Evolutionary conservation across 345 rosid genomes (phyloP), one percentile per base, ranked within the genome.

Genomic region (Atalantia buxifolia): DNA sequence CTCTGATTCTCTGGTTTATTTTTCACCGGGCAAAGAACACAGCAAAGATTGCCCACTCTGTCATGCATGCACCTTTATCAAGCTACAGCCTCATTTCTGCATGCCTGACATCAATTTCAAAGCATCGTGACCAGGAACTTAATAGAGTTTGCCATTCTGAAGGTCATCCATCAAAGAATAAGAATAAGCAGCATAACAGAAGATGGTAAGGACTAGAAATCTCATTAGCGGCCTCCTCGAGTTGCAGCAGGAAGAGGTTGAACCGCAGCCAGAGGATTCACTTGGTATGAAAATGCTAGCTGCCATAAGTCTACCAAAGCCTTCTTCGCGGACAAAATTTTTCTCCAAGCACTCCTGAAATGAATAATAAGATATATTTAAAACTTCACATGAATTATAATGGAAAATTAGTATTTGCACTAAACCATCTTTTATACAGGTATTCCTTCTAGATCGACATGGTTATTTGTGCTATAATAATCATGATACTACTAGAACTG

Each of bases 281-380:
- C 93, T 74, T 96, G 98, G 85, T 90, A 92, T 27, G 99, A 92
- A 80, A 96, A 94, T 70, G 97, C 91, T 38, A 94, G 98, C 83
- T 83, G 88, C 98, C 98, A 96, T 69, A 94, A 85, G 78, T 96
- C 98, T 60, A 84, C 77, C 76, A 94, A 42, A 50, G 90, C 87
- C 76, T 90, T 92, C 85, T 85, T 92, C 31, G 84, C 28, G 10
- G 84, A 81, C 57, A 77, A 70, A 76, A 82, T 77, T 76, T 84
- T 91, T 80, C 84, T 86, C 61, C 78, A 79, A 31, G 88, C 75
- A 59, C 83, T 64, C 87, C 98, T 95, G 88, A 79, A 80, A 82
- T 65, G 62, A 53, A 63, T 2, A 63, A 78, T 36, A 22, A 50
- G 42, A 76, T 40, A 40, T 0, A 25, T 42, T 64, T 5, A 74